Base-by-base conservation (phyloP, 148 eudicot genomes). In the Vaccinium corymbosum region DNA sequence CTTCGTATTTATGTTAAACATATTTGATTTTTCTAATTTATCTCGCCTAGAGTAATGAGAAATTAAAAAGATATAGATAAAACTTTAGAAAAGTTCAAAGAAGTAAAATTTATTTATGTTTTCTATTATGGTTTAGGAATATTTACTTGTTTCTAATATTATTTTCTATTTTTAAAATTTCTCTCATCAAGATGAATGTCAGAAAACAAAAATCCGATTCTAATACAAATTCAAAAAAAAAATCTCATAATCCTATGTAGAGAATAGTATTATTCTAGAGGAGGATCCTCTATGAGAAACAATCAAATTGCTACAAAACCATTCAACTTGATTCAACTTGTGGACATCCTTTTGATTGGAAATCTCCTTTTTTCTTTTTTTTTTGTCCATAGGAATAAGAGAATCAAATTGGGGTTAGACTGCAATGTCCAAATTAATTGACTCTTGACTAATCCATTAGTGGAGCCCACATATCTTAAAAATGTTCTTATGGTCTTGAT, bases 291-390 rank as follows among this genome's bases (percentile, higher is more conserved):
- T 22, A 22, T 71, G 25, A 79, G 79, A 76, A 25, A 80, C 75
- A 72, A 55, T 62, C 76, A 82, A 17, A 64, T 77, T 25, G 61
- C 38, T 29, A 64, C 20, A 76, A 64, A 50, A 49, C 56, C 51
- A 84, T 66, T 85, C 61, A 87, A 84, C 52, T 56, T 75, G 86
- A 84, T 66, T 85, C 61, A 87, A 84, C 52, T 56, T 75, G 86
- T 71, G 75, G 73, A 74, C 82, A 83, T 79, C 62, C 73, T 46
- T 84, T 81, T 84, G 82, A 81, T 77, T 71, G 79, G 68, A 56
- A 70, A 27, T 81, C 86, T 87, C 38, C 81, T 84, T 77, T 80
- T 76, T 87, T 32, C 4, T 4, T 1, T 38, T 42, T 42, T 42
- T 4, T 42, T 42, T 6, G 86, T 71, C 85, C 75, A 84, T 77